Conservation (phyloP, 805 yeast genomes). For the Isabelozyma pseudorhagii region DNA sequence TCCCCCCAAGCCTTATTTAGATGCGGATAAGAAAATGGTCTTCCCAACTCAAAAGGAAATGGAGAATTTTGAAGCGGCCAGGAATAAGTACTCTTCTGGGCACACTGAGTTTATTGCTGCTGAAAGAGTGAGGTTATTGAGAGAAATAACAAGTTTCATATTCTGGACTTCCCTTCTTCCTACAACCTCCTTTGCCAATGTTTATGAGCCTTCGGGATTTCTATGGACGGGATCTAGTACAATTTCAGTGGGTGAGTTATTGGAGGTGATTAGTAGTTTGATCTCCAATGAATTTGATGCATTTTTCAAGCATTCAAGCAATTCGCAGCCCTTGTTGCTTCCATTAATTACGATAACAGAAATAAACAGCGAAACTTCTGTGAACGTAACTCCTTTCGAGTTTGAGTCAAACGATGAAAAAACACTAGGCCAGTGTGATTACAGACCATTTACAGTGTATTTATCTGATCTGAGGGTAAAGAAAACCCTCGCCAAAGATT, state of each 20-base stretch:
- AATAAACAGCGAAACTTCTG: neutral
- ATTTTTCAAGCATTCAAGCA: slow-evolving; percentile 5
- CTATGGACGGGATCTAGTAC: slow-evolving; percentile 13
- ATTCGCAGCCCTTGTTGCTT: neutral
- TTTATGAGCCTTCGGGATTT: slow-evolving; percentile 20
- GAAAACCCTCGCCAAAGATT: slow-evolving; percentile 1
- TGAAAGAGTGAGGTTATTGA: slow-evolving; percentile 36
- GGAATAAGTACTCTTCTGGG: slow-evolving; percentile 39
- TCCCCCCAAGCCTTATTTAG: slow-evolving; percentile 42
- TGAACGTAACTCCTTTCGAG: neutral
- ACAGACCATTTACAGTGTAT: slow-evolving; percentile 11
- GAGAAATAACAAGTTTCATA: slow-evolving; percentile 30
- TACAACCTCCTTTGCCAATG: slow-evolving; percentile 10
- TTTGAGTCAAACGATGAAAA: neutral
- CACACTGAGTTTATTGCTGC: slow-evolving; percentile 38
- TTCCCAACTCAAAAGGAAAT: slow-evolving; percentile 36
- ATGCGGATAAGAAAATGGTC: slow-evolving; percentile 35
- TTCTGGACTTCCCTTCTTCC: slow-evolving; percentile 25
- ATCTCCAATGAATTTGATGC: slow-evolving; percentile 15
- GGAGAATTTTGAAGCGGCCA: slow-evolving; percentile 20
- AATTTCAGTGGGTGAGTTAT: slow-evolving; percentile 1
- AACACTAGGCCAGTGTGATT: neutral
- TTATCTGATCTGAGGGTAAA: slow-evolving; percentile 13
- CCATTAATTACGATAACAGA: neutral
- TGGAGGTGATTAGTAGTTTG: slow-evolving; percentile 13